Evolutionary conservation across 2,329 filamentous ascomycete genomes (phyloP).

Genomic region (Mycocentrospora acerina): DNA sequence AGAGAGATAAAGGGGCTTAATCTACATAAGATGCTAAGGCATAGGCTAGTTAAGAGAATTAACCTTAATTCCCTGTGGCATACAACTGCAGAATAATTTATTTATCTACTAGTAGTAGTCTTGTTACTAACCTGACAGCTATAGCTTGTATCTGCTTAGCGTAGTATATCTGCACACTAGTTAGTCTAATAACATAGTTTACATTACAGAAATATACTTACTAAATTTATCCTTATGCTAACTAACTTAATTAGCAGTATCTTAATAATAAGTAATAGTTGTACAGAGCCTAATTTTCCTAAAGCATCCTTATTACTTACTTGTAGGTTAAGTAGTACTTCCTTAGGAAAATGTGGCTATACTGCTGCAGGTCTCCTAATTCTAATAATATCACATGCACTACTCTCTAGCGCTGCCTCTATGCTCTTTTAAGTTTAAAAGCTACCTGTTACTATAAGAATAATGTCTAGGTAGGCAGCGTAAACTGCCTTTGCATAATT

Average conservation of each 20-base stretch:
- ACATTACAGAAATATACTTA: not conserved
- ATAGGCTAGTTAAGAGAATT: too few relatives aligned
- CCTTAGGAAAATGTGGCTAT: constrained; percentile 4
- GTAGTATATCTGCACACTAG: constrained; percentile 1
- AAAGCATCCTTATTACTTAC: not conserved
- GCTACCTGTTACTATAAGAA: constrained; percentile 61
- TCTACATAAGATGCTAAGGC: too few relatives aligned
- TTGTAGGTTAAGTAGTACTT: constrained; percentile 2
- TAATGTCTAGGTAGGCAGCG: constrained; percentile 32
- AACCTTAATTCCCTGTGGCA: too few relatives aligned
- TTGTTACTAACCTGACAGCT: too few relatives aligned
- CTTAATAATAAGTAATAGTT: not conserved
- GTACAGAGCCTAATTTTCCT: not conserved
- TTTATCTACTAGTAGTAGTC: too few relatives aligned
- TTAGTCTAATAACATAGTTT: not conserved
- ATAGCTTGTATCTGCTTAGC: constrained; percentile 5
- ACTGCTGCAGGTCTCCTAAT: constrained; percentile 14
- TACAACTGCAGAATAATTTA: too few relatives aligned
- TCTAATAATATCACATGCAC: constrained; percentile 18
- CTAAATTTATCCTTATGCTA: constrained; percentile 1
- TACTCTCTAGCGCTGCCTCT: constrained; percentile 54
- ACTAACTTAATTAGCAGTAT: constrained; percentile 5
- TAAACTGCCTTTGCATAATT: constrained; percentile 60
- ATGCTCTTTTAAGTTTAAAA: constrained; percentile 57
- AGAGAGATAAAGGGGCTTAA: too few relatives aligned